phyloP scores from a whole-genome alignment of 2,329 filamentous ascomycete genomes.

The Ophiocordyceps camponoti-floridani region DNA sequence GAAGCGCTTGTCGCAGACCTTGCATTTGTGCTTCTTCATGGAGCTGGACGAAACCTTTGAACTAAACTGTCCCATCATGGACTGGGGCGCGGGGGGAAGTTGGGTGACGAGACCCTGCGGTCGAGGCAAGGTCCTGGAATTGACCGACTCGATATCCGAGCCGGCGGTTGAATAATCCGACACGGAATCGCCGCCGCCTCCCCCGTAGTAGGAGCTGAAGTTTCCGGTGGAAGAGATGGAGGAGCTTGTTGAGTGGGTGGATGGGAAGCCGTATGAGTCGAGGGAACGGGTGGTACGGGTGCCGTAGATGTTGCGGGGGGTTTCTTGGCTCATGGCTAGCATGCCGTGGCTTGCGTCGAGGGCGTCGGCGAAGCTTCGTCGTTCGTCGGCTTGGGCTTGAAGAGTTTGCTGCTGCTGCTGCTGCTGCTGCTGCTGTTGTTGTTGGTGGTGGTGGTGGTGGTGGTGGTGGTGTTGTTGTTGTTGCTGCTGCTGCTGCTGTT shows the following conservation, averaged over 20 bases:
- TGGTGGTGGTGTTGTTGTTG: too few relatives aligned
- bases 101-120: conserved; percentile 46
- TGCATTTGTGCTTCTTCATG: conserved; percentile 99
- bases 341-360: conserved; percentile 88
- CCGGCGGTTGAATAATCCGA: conserved; percentile 86
- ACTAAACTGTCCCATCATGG: conserved; percentile 98
- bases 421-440: too few relatives aligned
- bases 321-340: conserved; percentile 91
- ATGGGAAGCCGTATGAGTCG: conserved; percentile 84
- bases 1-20: conserved; percentile 95
- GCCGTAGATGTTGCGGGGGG: conserved; percentile 77
- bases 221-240: conserved; percentile 75
- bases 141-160: conserved; percentile 68
- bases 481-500: too few relatives aligned
- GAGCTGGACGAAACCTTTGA: conserved; percentile 91
- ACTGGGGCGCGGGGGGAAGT: conserved; percentile 70
- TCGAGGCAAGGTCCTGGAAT: conserved; percentile 67
- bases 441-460: too few relatives aligned
- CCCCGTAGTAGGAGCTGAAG: conserved; percentile 66
- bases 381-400: conserved; percentile 34
- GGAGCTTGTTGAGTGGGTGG: conserved; percentile 68
- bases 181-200: conserved; percentile 39
- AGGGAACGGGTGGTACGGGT: conserved; percentile 49
- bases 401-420: conserved; percentile 10
- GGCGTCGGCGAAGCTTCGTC: conserved; percentile 67